These are phyloP conservation scores for Kurtzmaniella quercitrusa DNA, from an alignment of 1,139 yeast species.

Conservation along the genomic window DNA sequence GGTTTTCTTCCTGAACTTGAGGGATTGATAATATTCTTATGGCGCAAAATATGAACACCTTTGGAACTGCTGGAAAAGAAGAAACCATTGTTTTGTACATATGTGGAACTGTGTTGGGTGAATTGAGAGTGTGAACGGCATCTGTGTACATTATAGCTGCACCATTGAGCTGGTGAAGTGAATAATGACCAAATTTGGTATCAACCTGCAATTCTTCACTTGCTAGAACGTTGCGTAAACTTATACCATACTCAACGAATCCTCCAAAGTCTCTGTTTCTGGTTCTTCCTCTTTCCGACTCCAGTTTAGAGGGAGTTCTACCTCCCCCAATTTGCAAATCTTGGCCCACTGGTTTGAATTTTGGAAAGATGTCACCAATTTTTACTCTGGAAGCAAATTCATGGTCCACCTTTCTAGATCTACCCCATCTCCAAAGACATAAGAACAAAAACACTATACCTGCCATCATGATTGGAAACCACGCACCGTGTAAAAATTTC, in stretches of 20 bases:
- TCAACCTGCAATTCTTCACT: slow-evolving; percentile 11
- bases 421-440: slow-evolving; percentile 46
- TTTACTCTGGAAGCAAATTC: slow-evolving; percentile 29
- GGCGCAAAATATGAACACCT: slow-evolving; percentile 38
- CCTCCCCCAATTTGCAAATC: slow-evolving; percentile 1
- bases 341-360: slow-evolving; percentile 16
- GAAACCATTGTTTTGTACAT: slow-evolving; percentile 31
- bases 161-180: slow-evolving; percentile 27
- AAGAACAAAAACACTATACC: slow-evolving; percentile 28
- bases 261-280: not conserved
- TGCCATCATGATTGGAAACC: slow-evolving; percentile 51
- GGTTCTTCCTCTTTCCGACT: not conserved
- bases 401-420: slow-evolving; percentile 34
- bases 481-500: slow-evolving; percentile 55
- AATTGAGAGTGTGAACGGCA: slow-evolving; percentile 25
- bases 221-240: slow-evolving; percentile 1
- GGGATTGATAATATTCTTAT: slow-evolving; percentile 41
- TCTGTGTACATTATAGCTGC: slow-evolving; percentile 41
- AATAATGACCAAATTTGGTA: slow-evolving; percentile 19
- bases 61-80: slow-evolving; percentile 40
- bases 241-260: slow-evolving; percentile 2
- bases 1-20: slow-evolving; percentile 30
- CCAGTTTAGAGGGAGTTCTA: not conserved
- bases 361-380: slow-evolving; percentile 26
- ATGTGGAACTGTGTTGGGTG: slow-evolving; percentile 42